These are phyloP conservation scores for Metarhizium guizhouense DNA, from an alignment of 2,329 filamentous ascomycete genomes.

Conservation along the genomic window DNA sequence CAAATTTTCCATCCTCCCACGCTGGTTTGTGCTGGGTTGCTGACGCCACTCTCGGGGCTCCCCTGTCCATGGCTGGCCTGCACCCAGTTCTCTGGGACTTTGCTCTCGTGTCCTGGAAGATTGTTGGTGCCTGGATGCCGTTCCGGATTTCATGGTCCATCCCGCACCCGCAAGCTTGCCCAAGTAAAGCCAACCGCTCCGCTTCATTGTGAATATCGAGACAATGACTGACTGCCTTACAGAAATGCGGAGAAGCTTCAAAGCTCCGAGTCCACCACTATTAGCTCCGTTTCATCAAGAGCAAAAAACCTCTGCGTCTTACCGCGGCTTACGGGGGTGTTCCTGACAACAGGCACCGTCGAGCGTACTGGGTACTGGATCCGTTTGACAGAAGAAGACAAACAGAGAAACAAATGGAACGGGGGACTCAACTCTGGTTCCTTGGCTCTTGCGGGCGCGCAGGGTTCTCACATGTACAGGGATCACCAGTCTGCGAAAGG, in stretches of 20 bases:
- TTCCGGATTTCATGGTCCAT: too few relatives aligned
- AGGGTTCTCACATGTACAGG: neutral
- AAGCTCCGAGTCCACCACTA: neutral
- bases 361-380: neutral
- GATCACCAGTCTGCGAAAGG: neutral
- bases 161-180: neutral
- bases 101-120: neutral
- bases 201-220: neutral
- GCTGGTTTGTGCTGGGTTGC: too few relatives aligned
- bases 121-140: neutral
- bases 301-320: neutral
- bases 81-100: neutral
- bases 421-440: too few relatives aligned
- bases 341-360: neutral
- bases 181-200: neutral
- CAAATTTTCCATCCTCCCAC: too few relatives aligned
- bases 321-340: too few relatives aligned
- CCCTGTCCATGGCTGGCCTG: neutral
- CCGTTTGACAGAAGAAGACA: neutral
- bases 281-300: neutral
- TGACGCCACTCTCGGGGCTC: neutral
- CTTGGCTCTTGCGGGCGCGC: neutral
- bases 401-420: neutral
- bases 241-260: neutral
- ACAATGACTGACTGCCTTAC: neutral